Evolutionary conservation across 345 rosid species (phyloP).

Genomic region (Conringia planisiliqua): DNA sequence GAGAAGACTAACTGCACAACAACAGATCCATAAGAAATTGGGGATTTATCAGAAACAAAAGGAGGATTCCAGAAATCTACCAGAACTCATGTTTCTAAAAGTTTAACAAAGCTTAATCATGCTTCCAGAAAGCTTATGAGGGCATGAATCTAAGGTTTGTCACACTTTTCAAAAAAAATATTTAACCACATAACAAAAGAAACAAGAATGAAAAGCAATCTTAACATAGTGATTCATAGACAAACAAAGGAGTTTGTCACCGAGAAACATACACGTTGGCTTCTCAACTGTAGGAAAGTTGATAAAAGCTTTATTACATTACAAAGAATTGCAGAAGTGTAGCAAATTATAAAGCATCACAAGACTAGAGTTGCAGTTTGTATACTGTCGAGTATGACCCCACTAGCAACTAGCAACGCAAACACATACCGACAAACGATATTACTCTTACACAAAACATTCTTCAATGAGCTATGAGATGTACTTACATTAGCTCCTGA

Average conservation of each 20-base stretch:
- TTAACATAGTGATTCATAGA: background rate
- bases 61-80: background rate
- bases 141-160: background rate
- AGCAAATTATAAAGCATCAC: background rate
- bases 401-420: background rate
- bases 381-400: background rate
- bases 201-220: background rate
- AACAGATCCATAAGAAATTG: background rate
- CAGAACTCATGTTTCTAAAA: background rate
- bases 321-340: background rate
- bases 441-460: background rate
- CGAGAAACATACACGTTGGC: background rate
- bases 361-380: background rate
- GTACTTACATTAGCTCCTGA: constrained; percentile 28
- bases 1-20: background rate
- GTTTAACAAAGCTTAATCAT: background rate
- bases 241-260: background rate
- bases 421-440: background rate
- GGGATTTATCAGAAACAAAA: background rate
- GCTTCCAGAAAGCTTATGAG: background rate
- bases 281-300: background rate
- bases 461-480: background rate
- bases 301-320: background rate
- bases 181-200: background rate
- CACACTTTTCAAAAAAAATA: background rate